Evolutionary conservation across 768 basidiomycete genomes (phyloP), one percentile per base, ranked within the genome.

Genomic region (Asterophora lycoperdoides): DNA sequence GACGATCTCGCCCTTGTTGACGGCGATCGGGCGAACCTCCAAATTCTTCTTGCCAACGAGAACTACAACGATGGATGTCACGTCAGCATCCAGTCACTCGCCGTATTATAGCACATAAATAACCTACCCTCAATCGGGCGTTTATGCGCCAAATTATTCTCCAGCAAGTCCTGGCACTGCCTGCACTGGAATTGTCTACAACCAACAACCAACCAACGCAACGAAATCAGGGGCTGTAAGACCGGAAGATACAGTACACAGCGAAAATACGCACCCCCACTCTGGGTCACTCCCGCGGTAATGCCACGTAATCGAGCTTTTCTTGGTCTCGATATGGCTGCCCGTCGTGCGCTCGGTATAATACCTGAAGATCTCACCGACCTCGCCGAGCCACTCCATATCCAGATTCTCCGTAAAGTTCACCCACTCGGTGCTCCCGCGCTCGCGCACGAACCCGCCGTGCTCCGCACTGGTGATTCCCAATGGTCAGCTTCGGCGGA

Each of bases 1-100:
- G 62, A 97, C 94, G 60, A 98, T 97, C 73, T 98, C 95, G 44
- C 95, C 95, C 81, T 99, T 98, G 79, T 96, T 97, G 51, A 97
- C 83, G 1, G 93, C 93, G 28, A 94, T 77, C 4, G 93, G 95
- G 52, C 95, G 83, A 17, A 97, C 94, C 71, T 99, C 95, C 37
- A 99, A 75, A 66, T 97, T 97, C 83, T 97, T 97, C 77, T 99
- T 99, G 15, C 95, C 95, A 26, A 95, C 88, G 43, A 96, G 82
- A 4, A 96, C 93, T 46, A n/a, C 87, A 56, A n/a, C n/a, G 1
- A 35, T 28, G 3, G 19, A 42, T 20, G 11, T 3, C 3, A 32
- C 26, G 41, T 57, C 20, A 41, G 48, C 20, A n/a, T n/a, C n/a
- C n/a, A n/a, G n/a, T n/a, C n/a, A n/a, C n/a, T n/a, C n/a, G n/a